Percentiles rank a stretch among this genome's conserved stretches.
Conservation (phyloP, 2,329 filamentous ascomycete genomes). For the Neonectria coccinea region DNA sequence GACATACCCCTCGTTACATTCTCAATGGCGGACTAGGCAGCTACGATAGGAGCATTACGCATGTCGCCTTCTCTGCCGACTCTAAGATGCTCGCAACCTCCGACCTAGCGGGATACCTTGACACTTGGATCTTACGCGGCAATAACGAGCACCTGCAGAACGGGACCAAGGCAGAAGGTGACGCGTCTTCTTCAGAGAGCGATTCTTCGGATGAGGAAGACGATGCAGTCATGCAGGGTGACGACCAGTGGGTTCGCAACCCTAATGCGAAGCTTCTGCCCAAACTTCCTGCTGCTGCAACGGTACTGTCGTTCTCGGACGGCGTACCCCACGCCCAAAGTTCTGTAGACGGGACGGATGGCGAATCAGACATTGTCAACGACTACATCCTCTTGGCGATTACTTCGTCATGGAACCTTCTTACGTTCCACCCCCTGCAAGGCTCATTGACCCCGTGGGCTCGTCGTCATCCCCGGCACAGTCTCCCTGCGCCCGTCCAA, state of each 20-base stretch:
- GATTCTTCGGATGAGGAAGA: slow-evolving; percentile 60
- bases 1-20: slow-evolving; percentile 65
- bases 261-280: slow-evolving; percentile 77
- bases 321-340: slow-evolving; percentile 53
- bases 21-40: slow-evolving; percentile 75
- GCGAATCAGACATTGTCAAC: slow-evolving; percentile 46
- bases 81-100: slow-evolving; percentile 82
- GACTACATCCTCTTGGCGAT: slow-evolving; percentile 66
- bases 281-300: slow-evolving; percentile 72
- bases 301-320: slow-evolving; percentile 75
- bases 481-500: slow-evolving; percentile 79
- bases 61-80: slow-evolving; percentile 82
- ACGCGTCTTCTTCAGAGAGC: slow-evolving; percentile 54
- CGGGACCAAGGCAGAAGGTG: slow-evolving; percentile 49
- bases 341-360: slow-evolving; percentile 39
- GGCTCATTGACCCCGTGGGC: slow-evolving; percentile 89
- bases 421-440: slow-evolving; percentile 82
- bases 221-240: slow-evolving; percentile 51
- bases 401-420: slow-evolving; percentile 72
- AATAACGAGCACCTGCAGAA: slow-evolving; percentile 47
- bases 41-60: slow-evolving; percentile 82
- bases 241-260: slow-evolving; percentile 79
- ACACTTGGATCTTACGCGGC: slow-evolving; percentile 81
- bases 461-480: slow-evolving; percentile 80
- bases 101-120: slow-evolving; percentile 86